These are phyloP conservation scores for Gypsophila paniculata DNA, from an alignment of 179 eudicot species.

Conservation along the genomic window DNA sequence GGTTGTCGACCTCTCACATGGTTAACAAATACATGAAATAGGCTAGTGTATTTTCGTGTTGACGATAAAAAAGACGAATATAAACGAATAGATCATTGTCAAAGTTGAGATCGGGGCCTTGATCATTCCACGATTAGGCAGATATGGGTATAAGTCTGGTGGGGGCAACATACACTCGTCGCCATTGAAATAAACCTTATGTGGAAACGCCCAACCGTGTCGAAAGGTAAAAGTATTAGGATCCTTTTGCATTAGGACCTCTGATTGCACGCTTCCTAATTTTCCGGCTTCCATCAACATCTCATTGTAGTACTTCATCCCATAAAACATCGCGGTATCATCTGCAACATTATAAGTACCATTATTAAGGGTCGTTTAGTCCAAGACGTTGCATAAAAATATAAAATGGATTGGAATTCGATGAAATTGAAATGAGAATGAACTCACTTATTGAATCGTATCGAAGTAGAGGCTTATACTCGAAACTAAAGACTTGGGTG, in stretches of 20 bases:
- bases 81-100: slow-evolving; percentile 14
- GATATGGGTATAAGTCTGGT: slow-evolving; percentile 57
- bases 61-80: slow-evolving; percentile 28
- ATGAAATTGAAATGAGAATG: background rate
- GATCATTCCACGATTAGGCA: slow-evolving; percentile 55
- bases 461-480: slow-evolving; percentile 70
- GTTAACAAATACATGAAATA: too few species aligned
- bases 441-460: slow-evolving; percentile 66
- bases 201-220: slow-evolving; percentile 82
- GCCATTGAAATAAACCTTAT: slow-evolving; percentile 74
- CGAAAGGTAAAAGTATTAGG: slow-evolving; percentile 54
- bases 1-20: too few species aligned
- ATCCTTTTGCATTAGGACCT: slow-evolving; percentile 64
- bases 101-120: slow-evolving; percentile 21
- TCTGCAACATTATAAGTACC: slow-evolving; percentile 37
- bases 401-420: too few species aligned
- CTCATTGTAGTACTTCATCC: slow-evolving; percentile 70
- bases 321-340: slow-evolving; percentile 90
- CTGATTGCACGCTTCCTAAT: slow-evolving; percentile 69
- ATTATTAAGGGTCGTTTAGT: slow-evolving; percentile 4
- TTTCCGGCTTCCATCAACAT: slow-evolving; percentile 75
- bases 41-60: background rate
- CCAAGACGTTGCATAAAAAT: too few species aligned
- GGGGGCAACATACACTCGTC: slow-evolving; percentile 77
- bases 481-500: slow-evolving; percentile 80